These are phyloP conservation scores for Arthromyces matolae DNA, from an alignment of 768 basidiomycete genomes.

Conservation along the genomic window DNA sequence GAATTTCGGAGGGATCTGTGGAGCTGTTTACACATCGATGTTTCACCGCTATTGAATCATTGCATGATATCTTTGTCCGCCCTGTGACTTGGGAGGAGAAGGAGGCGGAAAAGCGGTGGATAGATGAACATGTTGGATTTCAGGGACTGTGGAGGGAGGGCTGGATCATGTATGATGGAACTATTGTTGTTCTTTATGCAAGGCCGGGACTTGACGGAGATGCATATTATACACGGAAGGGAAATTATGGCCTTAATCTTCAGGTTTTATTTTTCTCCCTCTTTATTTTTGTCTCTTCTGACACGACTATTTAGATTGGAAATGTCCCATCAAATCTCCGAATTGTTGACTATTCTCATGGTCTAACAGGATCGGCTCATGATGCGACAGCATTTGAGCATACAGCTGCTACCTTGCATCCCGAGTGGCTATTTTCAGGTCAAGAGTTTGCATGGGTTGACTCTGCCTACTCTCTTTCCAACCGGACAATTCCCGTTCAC, in stretches of 20 bases:
- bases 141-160: slow-evolving; percentile 31
- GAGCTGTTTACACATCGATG: slow-evolving; percentile 25
- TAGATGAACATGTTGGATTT: slow-evolving; percentile 30
- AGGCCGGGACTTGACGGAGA: slow-evolving; percentile 23
- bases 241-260: slow-evolving; percentile 33
- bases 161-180: slow-evolving; percentile 20
- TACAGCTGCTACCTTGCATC: slow-evolving; percentile 22
- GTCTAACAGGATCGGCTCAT: slow-evolving; percentile 31
- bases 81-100: slow-evolving; percentile 27
- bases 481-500: background rate
- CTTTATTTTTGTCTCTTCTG: background rate
- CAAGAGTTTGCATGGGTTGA: background rate
- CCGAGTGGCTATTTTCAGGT: background rate
- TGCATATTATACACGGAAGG: slow-evolving; percentile 32
- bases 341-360: slow-evolving; percentile 31
- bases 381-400: slow-evolving; percentile 31
- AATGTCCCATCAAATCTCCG: slow-evolving; percentile 28
- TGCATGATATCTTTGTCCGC: slow-evolving; percentile 29
- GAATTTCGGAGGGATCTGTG: slow-evolving; percentile 27
- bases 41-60: slow-evolving; percentile 26
- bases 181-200: slow-evolving; percentile 12
- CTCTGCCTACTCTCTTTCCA: background rate
- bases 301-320: slow-evolving; percentile 25
- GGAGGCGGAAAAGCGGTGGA: slow-evolving; percentile 32
- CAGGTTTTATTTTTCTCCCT: slow-evolving; percentile 20